Conservation (phyloP, 495 filamentous ascomycete genomes). For the Elasticomyces elasticus region DNA sequence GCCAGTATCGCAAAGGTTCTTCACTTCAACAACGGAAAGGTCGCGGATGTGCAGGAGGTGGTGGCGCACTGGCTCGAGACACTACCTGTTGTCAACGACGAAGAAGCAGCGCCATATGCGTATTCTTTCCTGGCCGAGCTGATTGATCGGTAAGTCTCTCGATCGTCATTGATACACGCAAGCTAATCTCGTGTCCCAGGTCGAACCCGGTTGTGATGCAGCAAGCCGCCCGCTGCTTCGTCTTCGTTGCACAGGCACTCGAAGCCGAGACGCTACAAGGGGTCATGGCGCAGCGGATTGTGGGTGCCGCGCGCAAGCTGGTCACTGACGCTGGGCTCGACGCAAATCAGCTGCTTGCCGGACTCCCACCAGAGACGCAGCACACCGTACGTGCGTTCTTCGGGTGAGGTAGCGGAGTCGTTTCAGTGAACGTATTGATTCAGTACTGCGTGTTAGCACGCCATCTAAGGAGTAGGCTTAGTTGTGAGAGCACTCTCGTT, state of each 20-base stretch:
- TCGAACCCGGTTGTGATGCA: slow-evolving; percentile 72
- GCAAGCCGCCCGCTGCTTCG: slow-evolving; percentile 69
- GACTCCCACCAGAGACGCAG: slow-evolving; percentile 65
- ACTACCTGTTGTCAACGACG: slow-evolving; percentile 85
- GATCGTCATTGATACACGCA: too few species aligned
- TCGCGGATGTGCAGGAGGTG: slow-evolving; percentile 62
- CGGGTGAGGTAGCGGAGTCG: slow-evolving; percentile 10
- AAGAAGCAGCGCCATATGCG: slow-evolving; percentile 93
- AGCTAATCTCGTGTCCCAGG: slow-evolving; percentile 36
- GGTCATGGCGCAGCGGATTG: slow-evolving; percentile 61
- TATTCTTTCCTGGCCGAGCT: slow-evolving; percentile 85
- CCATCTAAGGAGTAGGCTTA: not conserved
- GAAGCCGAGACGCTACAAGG: slow-evolving; percentile 86
- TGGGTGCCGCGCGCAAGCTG: slow-evolving; percentile 61
- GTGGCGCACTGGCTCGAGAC: slow-evolving; percentile 76
- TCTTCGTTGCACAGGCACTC: slow-evolving; percentile 72
- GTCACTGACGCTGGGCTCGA: slow-evolving; percentile 60
- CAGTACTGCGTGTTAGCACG: not conserved
- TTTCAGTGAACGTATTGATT: not conserved
- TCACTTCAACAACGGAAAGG: slow-evolving; percentile 69
- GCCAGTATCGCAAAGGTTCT: slow-evolving; percentile 95
- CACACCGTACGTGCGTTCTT: slow-evolving; percentile 53
- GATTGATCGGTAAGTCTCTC: slow-evolving; percentile 79
- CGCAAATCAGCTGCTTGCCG: slow-evolving; percentile 55
- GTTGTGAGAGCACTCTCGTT: not conserved